phyloP scores from a whole-genome alignment of 225 moss, liverwort and hornwort species.

The Climacium dendroides region DNA sequence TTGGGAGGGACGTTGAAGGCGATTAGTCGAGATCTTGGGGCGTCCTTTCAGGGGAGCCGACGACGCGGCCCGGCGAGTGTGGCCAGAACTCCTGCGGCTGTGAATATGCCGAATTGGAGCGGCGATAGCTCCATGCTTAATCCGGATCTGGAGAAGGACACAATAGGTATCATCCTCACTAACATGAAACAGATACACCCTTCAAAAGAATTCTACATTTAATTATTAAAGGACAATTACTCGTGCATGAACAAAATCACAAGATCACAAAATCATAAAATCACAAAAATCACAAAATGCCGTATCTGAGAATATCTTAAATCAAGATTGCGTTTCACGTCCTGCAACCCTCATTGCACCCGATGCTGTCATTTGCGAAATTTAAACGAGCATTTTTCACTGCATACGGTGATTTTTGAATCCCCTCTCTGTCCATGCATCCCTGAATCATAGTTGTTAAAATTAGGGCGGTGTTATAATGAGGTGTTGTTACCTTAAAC shows the following conservation, averaged over 20 bases:
- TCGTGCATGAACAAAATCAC: neutral
- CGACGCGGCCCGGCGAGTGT: conserved; percentile 2
- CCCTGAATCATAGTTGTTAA: neutral
- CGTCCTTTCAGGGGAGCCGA: conserved; percentile 14
- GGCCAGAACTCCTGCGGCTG: neutral
- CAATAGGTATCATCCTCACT: neutral
- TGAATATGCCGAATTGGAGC: conserved; percentile 17
- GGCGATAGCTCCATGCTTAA: conserved; percentile 21
- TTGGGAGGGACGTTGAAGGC: conserved; percentile 1
- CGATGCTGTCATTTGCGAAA: neutral
- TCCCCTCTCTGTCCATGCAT: neutral
- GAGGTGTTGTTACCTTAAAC: neutral
- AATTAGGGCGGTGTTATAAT: neutral
- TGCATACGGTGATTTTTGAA: neutral
- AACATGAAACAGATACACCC: neutral
- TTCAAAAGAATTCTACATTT: neutral
- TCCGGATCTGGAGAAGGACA: conserved; percentile 27
- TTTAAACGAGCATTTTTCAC: neutral
- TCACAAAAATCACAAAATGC: neutral
- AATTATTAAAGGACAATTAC: neutral
- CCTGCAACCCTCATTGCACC: neutral
- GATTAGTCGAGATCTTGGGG: conserved; percentile 12
- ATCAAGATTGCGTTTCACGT: neutral
- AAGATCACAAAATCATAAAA: neutral
- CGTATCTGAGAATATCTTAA: neutral